Evolutionary conservation across 2,329 filamentous ascomycete genomes (phyloP).

Genomic region (Fusarium sacchari): DNA sequence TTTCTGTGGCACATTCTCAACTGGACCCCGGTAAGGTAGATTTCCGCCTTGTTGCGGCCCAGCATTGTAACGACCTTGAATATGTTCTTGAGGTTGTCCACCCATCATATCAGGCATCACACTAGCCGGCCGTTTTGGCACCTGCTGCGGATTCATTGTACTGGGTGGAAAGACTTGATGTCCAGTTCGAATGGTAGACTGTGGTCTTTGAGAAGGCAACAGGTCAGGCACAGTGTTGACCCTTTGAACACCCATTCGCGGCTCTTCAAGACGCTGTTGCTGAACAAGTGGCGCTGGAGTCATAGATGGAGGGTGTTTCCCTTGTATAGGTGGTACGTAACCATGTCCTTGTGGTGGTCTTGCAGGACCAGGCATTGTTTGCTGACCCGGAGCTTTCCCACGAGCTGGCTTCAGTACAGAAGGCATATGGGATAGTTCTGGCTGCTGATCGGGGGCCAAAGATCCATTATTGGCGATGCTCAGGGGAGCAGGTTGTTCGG

Average conservation of each 20-base stretch:
- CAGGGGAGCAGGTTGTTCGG: neutral
- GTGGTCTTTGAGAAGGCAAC: conserved; percentile 32
- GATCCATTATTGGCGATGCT: neutral
- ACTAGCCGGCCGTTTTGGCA: conserved; percentile 31
- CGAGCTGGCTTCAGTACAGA: conserved; percentile 41
- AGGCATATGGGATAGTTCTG: conserved; percentile 29
- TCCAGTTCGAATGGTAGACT: conserved; percentile 13
- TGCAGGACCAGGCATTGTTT: neutral
- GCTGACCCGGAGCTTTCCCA: conserved; percentile 25
- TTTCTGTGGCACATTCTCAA: conserved; percentile 23
- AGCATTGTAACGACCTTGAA: neutral
- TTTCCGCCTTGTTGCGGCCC: conserved; percentile 11
- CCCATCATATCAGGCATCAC: conserved; percentile 37
- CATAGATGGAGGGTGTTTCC: conserved; percentile 40
- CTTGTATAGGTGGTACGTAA: conserved; percentile 38
- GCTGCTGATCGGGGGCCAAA: conserved; percentile 10
- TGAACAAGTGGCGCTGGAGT: conserved; percentile 36
- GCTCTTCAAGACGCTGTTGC: conserved; percentile 33
- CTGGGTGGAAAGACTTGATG: neutral
- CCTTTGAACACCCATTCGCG: conserved; percentile 31
- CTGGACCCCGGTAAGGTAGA: conserved; percentile 24
- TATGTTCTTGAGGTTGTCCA: conserved; percentile 7
- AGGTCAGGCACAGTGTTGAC: conserved; percentile 40
- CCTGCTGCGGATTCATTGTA: conserved; percentile 9
- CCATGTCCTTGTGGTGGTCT: conserved; percentile 19